Evolutionary conservation across 1,139 yeast species (phyloP).

Genomic region (Yamadazyma trypodendri): DNA sequence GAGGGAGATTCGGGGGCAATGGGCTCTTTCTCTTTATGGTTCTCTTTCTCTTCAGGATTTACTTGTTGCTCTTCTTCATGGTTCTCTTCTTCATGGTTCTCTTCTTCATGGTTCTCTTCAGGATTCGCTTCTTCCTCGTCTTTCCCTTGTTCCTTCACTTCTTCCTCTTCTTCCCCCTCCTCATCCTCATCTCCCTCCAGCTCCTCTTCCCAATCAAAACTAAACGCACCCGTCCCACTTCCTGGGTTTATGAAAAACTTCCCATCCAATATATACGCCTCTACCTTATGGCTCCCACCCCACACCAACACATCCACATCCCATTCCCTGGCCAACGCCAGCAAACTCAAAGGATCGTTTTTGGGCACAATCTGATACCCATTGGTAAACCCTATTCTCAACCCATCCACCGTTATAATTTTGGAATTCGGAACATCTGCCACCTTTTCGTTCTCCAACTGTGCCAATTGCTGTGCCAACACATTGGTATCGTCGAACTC

Average conservation of each 20-base stretch:
- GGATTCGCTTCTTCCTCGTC: conserved; percentile 26
- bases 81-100: conserved; percentile 39
- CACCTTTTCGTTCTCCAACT: conserved; percentile 31
- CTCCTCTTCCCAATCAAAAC: conserved; percentile 44
- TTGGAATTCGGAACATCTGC: conserved; percentile 58
- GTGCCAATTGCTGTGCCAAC: conserved; percentile 33
- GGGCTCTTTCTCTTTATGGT: conserved; percentile 1
- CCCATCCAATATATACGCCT: conserved; percentile 89
- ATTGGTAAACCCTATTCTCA: conserved; percentile 80
- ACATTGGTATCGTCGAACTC: conserved; percentile 53
- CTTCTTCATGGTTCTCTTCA: conserved; percentile 12
- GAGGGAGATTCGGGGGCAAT: too few relatives aligned
- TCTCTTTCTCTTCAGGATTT: conserved; percentile 2
- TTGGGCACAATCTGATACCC: conserved; percentile 85
- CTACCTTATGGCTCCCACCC: conserved; percentile 95
- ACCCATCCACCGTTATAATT: conserved; percentile 65
- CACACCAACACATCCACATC: conserved; percentile 91
- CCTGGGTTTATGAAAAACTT: conserved; percentile 95
- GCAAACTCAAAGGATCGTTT: conserved; percentile 80
- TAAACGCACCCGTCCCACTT: conserved; percentile 89
- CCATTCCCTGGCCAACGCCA: conserved; percentile 82
- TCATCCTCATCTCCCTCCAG: conserved; percentile 49
- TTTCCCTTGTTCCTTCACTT: conserved; percentile 17
- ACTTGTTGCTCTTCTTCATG: conserved; percentile 22
- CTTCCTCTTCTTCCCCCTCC: conserved; percentile 30